Conservation (phyloP, 2,329 filamentous ascomycete species). For the Xylariaceae sp. region DNA sequence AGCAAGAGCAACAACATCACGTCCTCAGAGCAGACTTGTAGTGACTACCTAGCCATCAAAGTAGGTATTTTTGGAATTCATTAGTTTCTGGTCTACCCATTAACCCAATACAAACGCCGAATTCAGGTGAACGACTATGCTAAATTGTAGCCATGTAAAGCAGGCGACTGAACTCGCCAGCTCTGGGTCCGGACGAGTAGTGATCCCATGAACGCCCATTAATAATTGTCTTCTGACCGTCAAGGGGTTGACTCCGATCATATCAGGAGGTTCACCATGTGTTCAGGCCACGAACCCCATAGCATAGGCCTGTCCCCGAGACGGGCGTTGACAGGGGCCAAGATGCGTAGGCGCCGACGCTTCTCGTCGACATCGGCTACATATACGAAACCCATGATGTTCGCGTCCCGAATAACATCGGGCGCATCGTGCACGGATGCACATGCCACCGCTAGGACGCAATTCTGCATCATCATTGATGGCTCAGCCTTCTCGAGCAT, state of each 20-base stretch:
- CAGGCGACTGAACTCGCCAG: no score
- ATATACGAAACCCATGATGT: slow-evolving; percentile 88
- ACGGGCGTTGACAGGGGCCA: slow-evolving; percentile 78
- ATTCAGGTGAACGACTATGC: not conserved
- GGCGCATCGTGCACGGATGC: slow-evolving; percentile 64
- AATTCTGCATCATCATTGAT: slow-evolving; percentile 67
- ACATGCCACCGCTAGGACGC: slow-evolving; percentile 78
- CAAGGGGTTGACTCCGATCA: not conserved
- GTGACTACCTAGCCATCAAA: not conserved
- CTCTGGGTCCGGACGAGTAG: no score
- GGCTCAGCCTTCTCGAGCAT: slow-evolving; percentile 60
- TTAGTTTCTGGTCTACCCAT: not conserved
- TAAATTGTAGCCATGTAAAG: no score
- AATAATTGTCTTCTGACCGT: no score
- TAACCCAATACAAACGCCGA: not conserved
- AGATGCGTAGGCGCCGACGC: slow-evolving; percentile 70
- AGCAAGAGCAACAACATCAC: no score
- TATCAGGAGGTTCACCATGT: slow-evolving; percentile 66
- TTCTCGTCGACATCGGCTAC: slow-evolving; percentile 86
- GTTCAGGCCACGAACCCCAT: slow-evolving; percentile 82
- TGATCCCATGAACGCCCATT: not conserved
- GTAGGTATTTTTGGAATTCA: not conserved
- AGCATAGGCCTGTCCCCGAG: slow-evolving; percentile 76
- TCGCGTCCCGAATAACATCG: slow-evolving; percentile 70
- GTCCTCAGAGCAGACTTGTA: no score